Base-by-base conservation (phyloP, 805 yeast species). In the Pichia gijzeniarum region DNA sequence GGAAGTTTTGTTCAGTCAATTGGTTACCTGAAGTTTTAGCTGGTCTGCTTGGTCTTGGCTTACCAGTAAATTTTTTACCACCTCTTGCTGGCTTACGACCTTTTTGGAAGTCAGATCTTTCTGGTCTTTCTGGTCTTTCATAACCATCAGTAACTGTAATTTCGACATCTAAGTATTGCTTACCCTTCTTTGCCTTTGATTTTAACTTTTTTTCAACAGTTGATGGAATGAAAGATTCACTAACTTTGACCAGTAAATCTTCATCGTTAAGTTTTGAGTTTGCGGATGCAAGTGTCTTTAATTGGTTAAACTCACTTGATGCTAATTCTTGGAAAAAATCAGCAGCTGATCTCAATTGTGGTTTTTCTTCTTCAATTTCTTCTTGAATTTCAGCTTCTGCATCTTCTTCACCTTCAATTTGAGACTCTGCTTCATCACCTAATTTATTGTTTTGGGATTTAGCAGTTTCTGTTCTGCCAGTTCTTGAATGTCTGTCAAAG, bases 401-500 rank as follows among this genome's bases (percentile, higher is more conserved):
- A 52, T 80, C 88, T 56, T 77, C 85, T 55, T 72, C 84, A 47
- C 53, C 67, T 52, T 61, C 64, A 41, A 57, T 41, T 51, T 63
- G 67, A 32, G 67, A 45, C 47, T 59, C 65, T 75, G 79, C 74
- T 81, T 82, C 79, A 64, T 82, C 87, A 64, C 96, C 95, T 91
- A 96, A 87, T 56, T 89, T 90, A 71, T 81, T 82, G 68, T 75
- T 78, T 62, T 83, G 76, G 69, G 84, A 82, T 82, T 88, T 90
- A 58, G 76, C 78, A 58, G 95, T 74, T 74, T 89, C 96, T 61
- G 79, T 67, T 76, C 85, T 86, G 63, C 83, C 87, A 55, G 86
- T 64, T 76, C 85, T 85, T 56, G 91, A 79, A 64, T 81, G 93
- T 71, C 95, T 93, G 80, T 91, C 98, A 50, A 69, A 68, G 59